Evolutionary conservation across 768 basidiomycete species (phyloP).

Genomic region (Tylopilus felleus): DNA sequence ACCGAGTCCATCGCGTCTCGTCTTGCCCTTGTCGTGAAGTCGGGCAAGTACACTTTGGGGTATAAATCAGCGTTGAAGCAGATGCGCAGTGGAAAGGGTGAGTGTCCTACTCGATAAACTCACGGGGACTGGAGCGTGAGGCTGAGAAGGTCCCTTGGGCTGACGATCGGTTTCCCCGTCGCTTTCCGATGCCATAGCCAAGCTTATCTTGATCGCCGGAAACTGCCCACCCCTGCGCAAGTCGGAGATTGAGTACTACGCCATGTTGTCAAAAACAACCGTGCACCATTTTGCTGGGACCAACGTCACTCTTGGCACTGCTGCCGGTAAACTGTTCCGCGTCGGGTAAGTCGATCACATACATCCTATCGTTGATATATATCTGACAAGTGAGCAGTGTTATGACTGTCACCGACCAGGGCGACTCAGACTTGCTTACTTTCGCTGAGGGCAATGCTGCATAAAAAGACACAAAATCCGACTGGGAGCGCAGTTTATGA

Average conservation of each 20-base stretch:
- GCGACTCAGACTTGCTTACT: conserved; percentile 93
- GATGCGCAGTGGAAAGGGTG: conserved; percentile 97
- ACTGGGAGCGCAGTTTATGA: not conserved
- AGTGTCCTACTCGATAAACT: conserved; percentile 46
- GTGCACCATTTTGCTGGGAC: conserved; percentile 98
- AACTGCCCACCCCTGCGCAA: conserved; percentile 99
- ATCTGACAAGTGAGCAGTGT: conserved; percentile 52
- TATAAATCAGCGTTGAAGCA: conserved; percentile 99
- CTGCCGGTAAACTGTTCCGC: conserved; percentile 98
- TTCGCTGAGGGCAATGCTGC: conserved; percentile 72
- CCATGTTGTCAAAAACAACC: conserved; percentile 98
- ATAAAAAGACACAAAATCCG: conserved; percentile 35
- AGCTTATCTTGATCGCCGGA: conserved; percentile 96
- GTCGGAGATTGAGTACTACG: conserved; percentile 99
- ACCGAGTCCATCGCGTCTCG: conserved; percentile 91
- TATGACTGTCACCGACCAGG: conserved; percentile 94
- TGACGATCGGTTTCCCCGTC: conserved; percentile 41
- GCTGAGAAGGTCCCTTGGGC: conserved; percentile 99
- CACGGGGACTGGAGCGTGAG: conserved; percentile 93
- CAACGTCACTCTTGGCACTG: conserved; percentile 97
- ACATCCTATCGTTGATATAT: not conserved
- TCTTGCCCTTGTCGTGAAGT: conserved; percentile 96
- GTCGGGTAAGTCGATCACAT: conserved; percentile 65
- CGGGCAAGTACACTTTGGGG: conserved; percentile 94
- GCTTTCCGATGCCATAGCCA: conserved; percentile 55